Base-by-base conservation (phyloP, 352 stramenopile genomes). In the Phytopythium cucurbitacearum region DNA sequence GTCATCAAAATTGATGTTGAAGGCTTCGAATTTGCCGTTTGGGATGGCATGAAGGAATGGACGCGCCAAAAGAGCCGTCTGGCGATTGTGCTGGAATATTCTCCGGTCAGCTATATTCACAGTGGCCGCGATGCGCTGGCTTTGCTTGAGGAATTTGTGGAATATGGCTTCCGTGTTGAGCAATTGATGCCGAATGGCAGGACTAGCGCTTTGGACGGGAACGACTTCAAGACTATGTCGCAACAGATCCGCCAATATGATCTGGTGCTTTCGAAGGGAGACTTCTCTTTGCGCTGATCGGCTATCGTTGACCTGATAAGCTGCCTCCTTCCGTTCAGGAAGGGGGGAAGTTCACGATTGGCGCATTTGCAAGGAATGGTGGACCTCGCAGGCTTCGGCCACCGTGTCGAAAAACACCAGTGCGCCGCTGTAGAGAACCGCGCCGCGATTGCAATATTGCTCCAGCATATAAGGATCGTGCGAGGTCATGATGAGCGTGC, bases 1-100 rank as follows among this genome's bases (percentile, higher is more conserved):
- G 41, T 47, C 41, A 47, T 47, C 41, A 47, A 47, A 47, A 47
- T 47, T 47, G 41, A 47, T 47, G 41, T 47, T 47, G 41, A 47
- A 47, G 41, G 41, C 41, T 47, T 47, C 41, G 41, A 47, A 47
- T 47, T 47, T 47, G 41, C 41, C 41, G 41, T 47, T 47, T 47
- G 41, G 41, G 41, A 47, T 47, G 41, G 41, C 41, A 47, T 47
- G 41, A 47, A 47, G 41, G 41, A 47, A 47, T 47, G 41, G 41
- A 47, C 41, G 41, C 41, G 41, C 41, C 41, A 47, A 47, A 47
- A 47, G 41, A 47, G 41, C 41, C 41, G 41, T 47, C 41, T 47
- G 41, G 41, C 41, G 41, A 47, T 47, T 47, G 41, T 47, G 41
- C 41, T 47, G 41, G 41, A 47, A 47, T 47, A 47, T 47, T 47